These are phyloP conservation scores for Paulownia fortunei DNA, from an alignment of 257 asterid species.

Conservation along the genomic window DNA sequence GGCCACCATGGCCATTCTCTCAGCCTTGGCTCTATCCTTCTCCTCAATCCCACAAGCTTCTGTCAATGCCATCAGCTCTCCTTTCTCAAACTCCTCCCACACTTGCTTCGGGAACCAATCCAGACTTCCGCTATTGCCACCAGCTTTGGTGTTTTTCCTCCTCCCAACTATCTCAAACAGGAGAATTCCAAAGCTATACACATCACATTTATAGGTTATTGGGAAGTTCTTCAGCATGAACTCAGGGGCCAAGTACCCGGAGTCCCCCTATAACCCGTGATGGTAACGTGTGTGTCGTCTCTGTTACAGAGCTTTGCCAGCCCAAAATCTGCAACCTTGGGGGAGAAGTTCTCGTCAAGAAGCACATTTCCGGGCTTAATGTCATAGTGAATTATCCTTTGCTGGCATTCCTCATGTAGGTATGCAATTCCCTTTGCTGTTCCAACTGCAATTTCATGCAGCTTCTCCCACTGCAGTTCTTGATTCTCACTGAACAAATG, in stretches of 20 bases:
- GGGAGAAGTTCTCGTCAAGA: constrained; percentile 36
- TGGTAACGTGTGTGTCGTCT: constrained; percentile 31
- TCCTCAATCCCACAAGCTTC: constrained; percentile 38
- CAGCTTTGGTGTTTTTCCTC: constrained; percentile 28
- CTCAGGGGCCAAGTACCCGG: constrained; percentile 48
- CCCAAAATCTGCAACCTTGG: constrained; percentile 48
- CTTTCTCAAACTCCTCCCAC: constrained; percentile 46
- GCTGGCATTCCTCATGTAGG: constrained; percentile 42
- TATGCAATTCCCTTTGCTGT: constrained; percentile 43
- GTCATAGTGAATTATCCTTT: constrained; percentile 45
- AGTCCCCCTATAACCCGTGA: constrained; percentile 38
- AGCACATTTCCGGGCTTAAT: constrained; percentile 46
- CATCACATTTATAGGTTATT: constrained; percentile 41
- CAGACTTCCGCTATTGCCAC: constrained; percentile 16
- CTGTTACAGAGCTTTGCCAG: constrained; percentile 41
- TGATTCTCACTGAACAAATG: constrained; percentile 31
- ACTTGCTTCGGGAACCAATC: constrained; percentile 47
- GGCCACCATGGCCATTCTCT: constrained; percentile 42
- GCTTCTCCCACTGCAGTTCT: constrained; percentile 37
- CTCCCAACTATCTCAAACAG: constrained; percentile 45
- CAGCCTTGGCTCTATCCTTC: constrained; percentile 37
- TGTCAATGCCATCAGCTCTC: constrained; percentile 26
- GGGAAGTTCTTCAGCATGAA: constrained; percentile 40
- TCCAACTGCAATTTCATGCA: constrained; percentile 43
- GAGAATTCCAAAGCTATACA: constrained; percentile 45